phyloP scores from a whole-genome alignment of 2,329 filamentous ascomycete species.

The Lasiodiplodia citricola region DNA sequence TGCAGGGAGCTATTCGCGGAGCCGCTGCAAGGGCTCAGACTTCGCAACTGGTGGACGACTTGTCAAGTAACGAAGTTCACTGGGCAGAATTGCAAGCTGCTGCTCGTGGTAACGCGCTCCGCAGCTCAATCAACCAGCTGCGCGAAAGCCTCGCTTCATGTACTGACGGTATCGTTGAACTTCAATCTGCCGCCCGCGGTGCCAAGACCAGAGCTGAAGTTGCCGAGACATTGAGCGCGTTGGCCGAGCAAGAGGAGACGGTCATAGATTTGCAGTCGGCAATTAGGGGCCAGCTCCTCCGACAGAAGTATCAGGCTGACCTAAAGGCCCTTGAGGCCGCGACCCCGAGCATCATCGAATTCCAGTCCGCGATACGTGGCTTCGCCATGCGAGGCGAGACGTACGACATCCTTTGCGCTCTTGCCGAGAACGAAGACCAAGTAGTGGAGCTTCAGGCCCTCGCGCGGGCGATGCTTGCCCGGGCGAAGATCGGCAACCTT shows the following conservation, averaged over 20 bases:
- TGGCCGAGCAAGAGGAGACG: constrained; percentile 51
- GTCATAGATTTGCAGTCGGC: constrained; percentile 59
- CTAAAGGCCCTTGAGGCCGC: constrained; percentile 63
- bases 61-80: constrained; percentile 47
- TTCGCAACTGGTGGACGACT: constrained; percentile 45
- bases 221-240: constrained; percentile 25
- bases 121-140: neutral
- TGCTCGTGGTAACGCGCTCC: constrained; percentile 19
- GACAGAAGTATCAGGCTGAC: constrained; percentile 51
- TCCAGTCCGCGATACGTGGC: constrained; percentile 74
- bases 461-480: constrained; percentile 77
- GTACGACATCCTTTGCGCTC: constrained; percentile 67
- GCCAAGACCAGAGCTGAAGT: constrained; percentile 33
- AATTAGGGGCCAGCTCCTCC: constrained; percentile 55
- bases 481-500: constrained; percentile 73
- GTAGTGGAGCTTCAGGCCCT: constrained; percentile 76
- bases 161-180: constrained; percentile 2
- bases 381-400: constrained; percentile 67
- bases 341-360: constrained; percentile 59
- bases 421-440: constrained; percentile 70
- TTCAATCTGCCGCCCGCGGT: constrained; percentile 29
- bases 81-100: constrained; percentile 47
- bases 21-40: constrained; percentile 47
- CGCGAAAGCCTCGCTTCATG: constrained; percentile 6
- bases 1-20: constrained; percentile 71